Evolutionary conservation across 2,329 filamentous ascomycete genomes (phyloP).

Genomic region (Paecilomyces dactylethromorphus): DNA sequence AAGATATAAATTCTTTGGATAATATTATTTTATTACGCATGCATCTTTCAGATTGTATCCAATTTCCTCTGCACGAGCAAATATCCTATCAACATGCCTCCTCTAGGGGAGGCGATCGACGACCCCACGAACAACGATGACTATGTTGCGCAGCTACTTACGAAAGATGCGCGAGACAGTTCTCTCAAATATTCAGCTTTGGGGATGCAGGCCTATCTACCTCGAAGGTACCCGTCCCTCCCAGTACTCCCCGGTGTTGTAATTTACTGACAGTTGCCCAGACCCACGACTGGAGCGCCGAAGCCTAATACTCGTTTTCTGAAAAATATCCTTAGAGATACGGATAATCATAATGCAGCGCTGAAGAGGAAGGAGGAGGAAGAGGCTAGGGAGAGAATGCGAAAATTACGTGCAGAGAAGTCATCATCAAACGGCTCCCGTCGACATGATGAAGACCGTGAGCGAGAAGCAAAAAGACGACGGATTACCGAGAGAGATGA

Average conservation of each 20-base stretch:
- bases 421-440: constrained; percentile 20
- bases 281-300: constrained; percentile 59
- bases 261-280: constrained; percentile 26
- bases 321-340: constrained; percentile 79
- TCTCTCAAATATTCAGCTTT: constrained; percentile 68
- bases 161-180: constrained; percentile 68
- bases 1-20: not conserved
- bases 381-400: constrained; percentile 67
- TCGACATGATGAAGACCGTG: constrained; percentile 26
- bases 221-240: constrained; percentile 41
- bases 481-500: constrained; percentile 17
- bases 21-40: not conserved
- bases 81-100: constrained; percentile 18
- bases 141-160: constrained; percentile 72
- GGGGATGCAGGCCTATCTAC: constrained; percentile 62
- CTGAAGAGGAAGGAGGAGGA: constrained; percentile 76
- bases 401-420: constrained; percentile 45
- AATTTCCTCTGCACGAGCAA: not conserved
- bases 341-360: constrained; percentile 81
- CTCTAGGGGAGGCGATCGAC: constrained; percentile 29
- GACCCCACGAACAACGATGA: constrained; percentile 38
- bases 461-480: constrained; percentile 13
- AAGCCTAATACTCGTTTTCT: constrained; percentile 92
- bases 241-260: constrained; percentile 4
- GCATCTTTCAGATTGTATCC: not conserved